Evolutionary conservation across 371 early-diverging fungal species (phyloP).

Genomic region (Synchytrium microbalum): DNA sequence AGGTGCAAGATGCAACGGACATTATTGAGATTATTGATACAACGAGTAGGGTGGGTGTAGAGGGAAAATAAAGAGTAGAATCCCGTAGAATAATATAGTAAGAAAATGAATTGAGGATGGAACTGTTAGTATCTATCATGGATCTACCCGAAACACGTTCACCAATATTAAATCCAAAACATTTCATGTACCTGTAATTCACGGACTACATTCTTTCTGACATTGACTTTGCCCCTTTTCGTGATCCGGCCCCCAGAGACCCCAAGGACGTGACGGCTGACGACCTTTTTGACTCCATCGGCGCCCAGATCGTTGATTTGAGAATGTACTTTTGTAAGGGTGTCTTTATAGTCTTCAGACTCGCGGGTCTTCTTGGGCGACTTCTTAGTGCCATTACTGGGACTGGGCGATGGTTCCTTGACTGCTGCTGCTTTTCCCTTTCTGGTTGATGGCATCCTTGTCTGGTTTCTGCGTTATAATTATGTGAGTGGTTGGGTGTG

Average conservation of each 20-base stretch:
- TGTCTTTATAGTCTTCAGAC: background rate
- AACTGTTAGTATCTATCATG: background rate
- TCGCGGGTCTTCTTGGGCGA: background rate
- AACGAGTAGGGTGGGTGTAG: too few species aligned
- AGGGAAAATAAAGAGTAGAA: conserved; percentile 1
- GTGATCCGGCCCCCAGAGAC: background rate
- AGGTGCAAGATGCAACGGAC: too few species aligned
- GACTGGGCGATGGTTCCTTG: background rate
- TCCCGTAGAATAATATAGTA: too few species aligned
- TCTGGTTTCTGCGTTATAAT: background rate
- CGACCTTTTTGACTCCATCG: background rate
- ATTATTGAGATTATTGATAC: too few species aligned
- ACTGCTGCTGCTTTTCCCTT: background rate
- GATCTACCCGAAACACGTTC: background rate
- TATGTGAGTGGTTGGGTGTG: background rate
- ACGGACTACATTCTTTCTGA: background rate
- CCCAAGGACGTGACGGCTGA: background rate
- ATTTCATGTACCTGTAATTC: background rate
- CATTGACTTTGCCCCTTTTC: background rate
- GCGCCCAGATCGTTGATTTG: background rate
- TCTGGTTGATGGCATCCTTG: background rate
- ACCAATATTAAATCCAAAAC: too few species aligned
- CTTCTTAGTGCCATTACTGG: background rate
- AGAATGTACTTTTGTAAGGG: background rate
- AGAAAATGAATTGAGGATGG: too few species aligned